Conservation (phyloP, 768 basidiomycete genomes). For the Podaxis sp. region DNA sequence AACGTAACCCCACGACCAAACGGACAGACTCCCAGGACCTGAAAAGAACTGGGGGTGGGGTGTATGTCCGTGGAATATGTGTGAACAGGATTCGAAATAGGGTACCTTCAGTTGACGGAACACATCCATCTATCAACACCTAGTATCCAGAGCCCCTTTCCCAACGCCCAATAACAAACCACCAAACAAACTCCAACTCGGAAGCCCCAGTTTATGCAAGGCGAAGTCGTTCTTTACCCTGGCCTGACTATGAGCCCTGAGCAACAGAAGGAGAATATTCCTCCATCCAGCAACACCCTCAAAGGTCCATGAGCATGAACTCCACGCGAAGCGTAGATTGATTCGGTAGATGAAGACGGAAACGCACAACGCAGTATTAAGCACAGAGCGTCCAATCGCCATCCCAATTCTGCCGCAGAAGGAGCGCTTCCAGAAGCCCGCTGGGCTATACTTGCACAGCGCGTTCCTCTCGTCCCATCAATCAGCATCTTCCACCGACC, state of each 20-base stretch:
- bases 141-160: not conserved
- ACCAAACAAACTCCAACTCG: not conserved
- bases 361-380: not conserved
- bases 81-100: conserved; percentile 9
- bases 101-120: not conserved
- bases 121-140: not conserved
- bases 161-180: not conserved
- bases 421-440: conserved; percentile 1
- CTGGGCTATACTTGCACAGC: conserved; percentile 1
- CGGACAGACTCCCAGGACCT: conserved; percentile 2
- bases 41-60: conserved; percentile 9
- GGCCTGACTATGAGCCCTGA: not conserved
- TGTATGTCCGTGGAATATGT: conserved; percentile 6
- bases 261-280: not conserved
- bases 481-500: conserved; percentile 14
- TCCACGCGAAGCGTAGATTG: not conserved
- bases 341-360: not conserved
- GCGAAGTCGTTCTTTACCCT: not conserved
- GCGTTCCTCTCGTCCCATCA: not conserved
- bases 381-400: conserved; percentile 6
- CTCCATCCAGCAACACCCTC: not conserved
- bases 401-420: conserved; percentile 5
- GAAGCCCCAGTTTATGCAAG: not conserved
- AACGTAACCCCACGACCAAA: not conserved
- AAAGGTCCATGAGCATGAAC: not conserved